phyloP scores from a whole-genome alignment of 225 moss, liverwort and hornwort genomes.

The Pseudisothecium myosuroides region DNA sequence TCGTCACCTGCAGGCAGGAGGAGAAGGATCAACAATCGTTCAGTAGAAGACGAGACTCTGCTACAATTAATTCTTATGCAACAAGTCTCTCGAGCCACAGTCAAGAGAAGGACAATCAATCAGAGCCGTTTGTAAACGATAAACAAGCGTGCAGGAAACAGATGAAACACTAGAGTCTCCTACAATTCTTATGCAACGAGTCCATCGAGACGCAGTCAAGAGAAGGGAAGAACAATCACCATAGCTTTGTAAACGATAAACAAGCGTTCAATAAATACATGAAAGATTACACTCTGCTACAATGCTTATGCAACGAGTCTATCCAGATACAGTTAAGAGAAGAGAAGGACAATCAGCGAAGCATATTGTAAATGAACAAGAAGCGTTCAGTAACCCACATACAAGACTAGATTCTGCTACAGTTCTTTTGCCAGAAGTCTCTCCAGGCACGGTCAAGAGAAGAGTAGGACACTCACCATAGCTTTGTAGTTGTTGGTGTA shows the following conservation, averaged over 20 bases:
- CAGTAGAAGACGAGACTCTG: not conserved
- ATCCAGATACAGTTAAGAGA: not conserved
- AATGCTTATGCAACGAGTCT: not conserved
- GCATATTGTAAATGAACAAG: slow-evolving; percentile 8
- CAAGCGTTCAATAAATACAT: not conserved
- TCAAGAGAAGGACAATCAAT: not conserved
- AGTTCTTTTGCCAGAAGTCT: not conserved
- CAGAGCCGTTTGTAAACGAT: not conserved
- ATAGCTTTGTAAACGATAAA: slow-evolving; percentile 1
- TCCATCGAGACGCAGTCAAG: not conserved
- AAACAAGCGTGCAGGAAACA: not conserved
- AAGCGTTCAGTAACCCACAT: too few species aligned
- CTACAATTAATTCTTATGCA: not conserved
- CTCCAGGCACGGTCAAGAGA: not conserved
- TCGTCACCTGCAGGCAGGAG: slow-evolving; percentile 29
- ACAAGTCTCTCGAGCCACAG: too few species aligned
- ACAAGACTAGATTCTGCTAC: not conserved
- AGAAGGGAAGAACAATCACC: not conserved
- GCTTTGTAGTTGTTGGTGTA: slow-evolving; percentile 38
- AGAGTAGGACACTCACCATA: not conserved
- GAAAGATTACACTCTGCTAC: not conserved
- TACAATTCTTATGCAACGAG: not conserved
- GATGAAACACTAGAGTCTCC: not conserved
- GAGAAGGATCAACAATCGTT: not conserved
- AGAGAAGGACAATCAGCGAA: not conserved